Evolutionary conservation across 345 rosid species (phyloP).

Genomic region (Aegle marmelos): DNA sequence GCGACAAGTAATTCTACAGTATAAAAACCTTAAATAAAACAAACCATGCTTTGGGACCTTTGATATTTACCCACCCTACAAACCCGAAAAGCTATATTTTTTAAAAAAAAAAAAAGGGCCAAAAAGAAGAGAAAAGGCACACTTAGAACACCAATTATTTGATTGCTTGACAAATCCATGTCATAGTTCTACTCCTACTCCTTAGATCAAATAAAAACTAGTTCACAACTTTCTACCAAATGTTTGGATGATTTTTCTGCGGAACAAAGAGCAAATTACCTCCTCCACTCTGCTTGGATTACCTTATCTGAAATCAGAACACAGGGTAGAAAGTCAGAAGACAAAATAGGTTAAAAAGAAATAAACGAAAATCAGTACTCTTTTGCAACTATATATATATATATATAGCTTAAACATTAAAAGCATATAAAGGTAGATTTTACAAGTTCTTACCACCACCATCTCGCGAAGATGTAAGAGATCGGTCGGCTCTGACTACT

Average conservation of each 20-base stretch:
- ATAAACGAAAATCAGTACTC: not conserved
- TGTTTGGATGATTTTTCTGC: not conserved
- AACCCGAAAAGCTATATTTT: not conserved
- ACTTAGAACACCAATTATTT: constrained; percentile 9
- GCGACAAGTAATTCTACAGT: not conserved
- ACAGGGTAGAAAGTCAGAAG: not conserved
- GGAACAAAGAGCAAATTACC: constrained; percentile 35
- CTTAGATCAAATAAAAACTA: not conserved
- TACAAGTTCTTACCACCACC: constrained; percentile 45
- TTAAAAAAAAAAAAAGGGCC: too few relatives aligned
- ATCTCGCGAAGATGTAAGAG: constrained; percentile 63
- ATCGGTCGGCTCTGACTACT: constrained; percentile 48
- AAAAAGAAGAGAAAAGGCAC: constrained; percentile 18
- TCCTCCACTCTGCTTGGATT: constrained; percentile 70
- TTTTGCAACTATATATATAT: not conserved
- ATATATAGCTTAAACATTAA: not conserved
- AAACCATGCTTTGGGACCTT: constrained; percentile 8
- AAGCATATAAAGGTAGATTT: not conserved
- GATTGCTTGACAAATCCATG: constrained; percentile 11
- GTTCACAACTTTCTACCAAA: not conserved
- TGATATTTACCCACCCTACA: constrained; percentile 24
- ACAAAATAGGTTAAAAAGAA: not conserved
- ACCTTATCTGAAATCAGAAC: constrained; percentile 52
- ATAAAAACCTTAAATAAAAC: constrained; percentile 1
- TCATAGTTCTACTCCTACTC: constrained; percentile 5